Evolutionary conservation across 2,329 filamentous ascomycete genomes (phyloP), one percentile per base, ranked within the genome.

Genomic region (Lachnellula subtilissima): DNA sequence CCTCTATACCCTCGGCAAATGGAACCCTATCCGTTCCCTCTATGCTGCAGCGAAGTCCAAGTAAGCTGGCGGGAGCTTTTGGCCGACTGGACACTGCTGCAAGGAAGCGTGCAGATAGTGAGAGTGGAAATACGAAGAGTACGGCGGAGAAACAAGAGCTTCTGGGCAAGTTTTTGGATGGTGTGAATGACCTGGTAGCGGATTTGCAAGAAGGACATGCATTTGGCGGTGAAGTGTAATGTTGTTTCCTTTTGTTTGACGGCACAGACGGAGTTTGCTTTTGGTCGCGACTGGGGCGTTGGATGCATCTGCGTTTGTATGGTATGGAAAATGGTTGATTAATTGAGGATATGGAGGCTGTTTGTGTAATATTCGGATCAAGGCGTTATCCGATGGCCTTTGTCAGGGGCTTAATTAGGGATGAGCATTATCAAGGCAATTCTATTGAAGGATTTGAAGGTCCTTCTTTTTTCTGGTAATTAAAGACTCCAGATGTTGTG

Each of bases 181-280:
- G 57, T 45, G 85, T 88, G 32, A 83, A 86, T 50, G 85, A 86
- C 64, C 73, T 89, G 61, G 85, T 89, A 1, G 64, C 63, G 70
- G 91, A 97, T 72, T 74, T 97, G 65, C 84, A 86, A 62, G 89
- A 89, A 70, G 88, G 84, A 63, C 86, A 87, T 48, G 87, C 90
- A 0, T 91, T 91, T 74, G 86, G 84, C 5, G 71, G 85, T 5
- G 80, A 78, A 5, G 72, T 83, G 55, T 78, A 74, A 59, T 82
- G 50, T 58, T 48, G 53, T 47, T 61, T 60, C 55, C 46, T 25
- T 62, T 60, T 61, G 55, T 60, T 54, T 54, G 47, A 17, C 54
- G 37, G 60, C 52, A 58, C 60, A 43, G 37, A 46, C 48, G 56
- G 58, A 54, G 59, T 61, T 61, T 43, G 47, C 15, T 36, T 43